Evolutionary conservation across 805 yeast species (phyloP).

Genomic region (Cyberlindnera bimundalis): DNA sequence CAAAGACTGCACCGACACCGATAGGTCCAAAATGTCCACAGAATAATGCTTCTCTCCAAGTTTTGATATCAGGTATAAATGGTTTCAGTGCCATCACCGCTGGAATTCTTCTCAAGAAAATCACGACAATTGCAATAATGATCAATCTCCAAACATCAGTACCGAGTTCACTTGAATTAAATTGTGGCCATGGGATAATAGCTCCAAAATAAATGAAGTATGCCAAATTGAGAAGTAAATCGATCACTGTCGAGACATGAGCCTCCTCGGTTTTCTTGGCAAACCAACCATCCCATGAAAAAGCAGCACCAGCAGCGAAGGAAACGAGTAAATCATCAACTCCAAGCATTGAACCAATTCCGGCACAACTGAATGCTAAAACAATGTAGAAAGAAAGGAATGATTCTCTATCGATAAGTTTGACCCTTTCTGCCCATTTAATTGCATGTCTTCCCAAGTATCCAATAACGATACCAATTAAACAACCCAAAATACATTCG

Average conservation of each 20-base stretch:
- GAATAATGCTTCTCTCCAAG: constrained; percentile 92
- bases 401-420: constrained; percentile 82
- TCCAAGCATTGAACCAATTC: constrained; percentile 83
- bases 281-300: constrained; percentile 92
- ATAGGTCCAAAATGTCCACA: constrained; percentile 97
- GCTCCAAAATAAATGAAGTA: constrained; percentile 90
- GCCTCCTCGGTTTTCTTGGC: constrained; percentile 78
- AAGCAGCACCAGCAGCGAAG: constrained; percentile 91
- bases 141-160: constrained; percentile 76
- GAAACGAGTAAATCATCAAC: constrained; percentile 86
- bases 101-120: constrained; percentile 78
- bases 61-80: constrained; percentile 78
- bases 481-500: constrained; percentile 76
- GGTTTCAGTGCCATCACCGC: constrained; percentile 74
- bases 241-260: constrained; percentile 88
- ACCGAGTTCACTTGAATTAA: constrained; percentile 60
- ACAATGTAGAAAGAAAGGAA: constrained; percentile 82
- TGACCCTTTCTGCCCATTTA: constrained; percentile 64
- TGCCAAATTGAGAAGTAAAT: constrained; percentile 74
- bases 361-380: constrained; percentile 80
- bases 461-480: constrained; percentile 74
- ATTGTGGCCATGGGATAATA: constrained; percentile 82
- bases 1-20: constrained; percentile 85
- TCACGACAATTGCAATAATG: constrained; percentile 66
- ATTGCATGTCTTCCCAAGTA: constrained; percentile 66